A percentile compares a stretch with the other conserved stretches of the same genome.
phyloP scores from a whole-genome alignment of 2,329 filamentous ascomycete genomes.

The Cladosporium velox region DNA sequence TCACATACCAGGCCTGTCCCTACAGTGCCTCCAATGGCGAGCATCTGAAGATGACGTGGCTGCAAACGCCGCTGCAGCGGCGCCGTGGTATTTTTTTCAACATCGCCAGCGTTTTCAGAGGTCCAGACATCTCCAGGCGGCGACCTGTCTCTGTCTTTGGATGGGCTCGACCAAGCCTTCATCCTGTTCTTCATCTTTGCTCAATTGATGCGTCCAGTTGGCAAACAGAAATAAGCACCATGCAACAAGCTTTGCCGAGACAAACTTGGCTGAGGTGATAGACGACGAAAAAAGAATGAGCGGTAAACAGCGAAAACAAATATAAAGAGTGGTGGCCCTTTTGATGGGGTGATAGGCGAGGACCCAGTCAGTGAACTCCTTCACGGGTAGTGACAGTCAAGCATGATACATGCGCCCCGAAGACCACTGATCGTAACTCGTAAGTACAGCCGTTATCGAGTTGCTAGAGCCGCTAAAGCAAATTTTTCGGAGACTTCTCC shows the following conservation, averaged over 20 bases:
- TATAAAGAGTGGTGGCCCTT: neutral
- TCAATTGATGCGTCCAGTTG: neutral
- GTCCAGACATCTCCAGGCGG: neutral
- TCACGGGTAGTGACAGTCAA: neutral
- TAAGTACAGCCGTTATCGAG: neutral
- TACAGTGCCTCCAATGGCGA: slow-evolving; percentile 36
- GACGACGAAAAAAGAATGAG: neutral
- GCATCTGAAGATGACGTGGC: slow-evolving; percentile 42
- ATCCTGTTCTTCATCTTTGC: neutral
- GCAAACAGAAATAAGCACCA: neutral
- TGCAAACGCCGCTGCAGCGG: slow-evolving; percentile 39
- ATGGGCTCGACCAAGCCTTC: neutral
- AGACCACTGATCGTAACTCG: neutral
- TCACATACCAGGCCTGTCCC: slow-evolving; percentile 17
- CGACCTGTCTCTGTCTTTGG: neutral
- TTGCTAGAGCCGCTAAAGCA: slow-evolving; percentile 3
- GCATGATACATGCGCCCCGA: neutral
- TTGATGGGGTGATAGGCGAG: too few relatives aligned
- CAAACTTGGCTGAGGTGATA: neutral
- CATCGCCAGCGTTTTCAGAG: neutral
- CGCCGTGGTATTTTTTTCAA: slow-evolving; percentile 29
- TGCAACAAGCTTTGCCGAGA: neutral
- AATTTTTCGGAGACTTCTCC: slow-evolving; percentile 6
- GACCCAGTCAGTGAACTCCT: neutral
- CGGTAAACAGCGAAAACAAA: neutral